A percentile compares a stretch with the other conserved stretches of the same genome.
phyloP scores from a whole-genome alignment of 768 basidiomycete genomes.

The Suillus ampliporus region DNA sequence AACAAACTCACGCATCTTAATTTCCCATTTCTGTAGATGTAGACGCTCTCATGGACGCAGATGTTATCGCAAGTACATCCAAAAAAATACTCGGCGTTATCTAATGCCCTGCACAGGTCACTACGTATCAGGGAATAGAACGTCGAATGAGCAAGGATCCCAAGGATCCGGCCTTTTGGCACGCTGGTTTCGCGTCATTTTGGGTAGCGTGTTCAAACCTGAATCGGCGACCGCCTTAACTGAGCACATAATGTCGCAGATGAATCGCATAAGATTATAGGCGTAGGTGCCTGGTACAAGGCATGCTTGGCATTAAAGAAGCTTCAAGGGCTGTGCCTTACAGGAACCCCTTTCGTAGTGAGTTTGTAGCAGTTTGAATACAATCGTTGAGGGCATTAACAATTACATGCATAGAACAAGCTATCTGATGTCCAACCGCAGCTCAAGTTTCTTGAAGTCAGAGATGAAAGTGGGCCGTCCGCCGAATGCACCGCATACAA shows the following conservation, averaged over 20 bases:
- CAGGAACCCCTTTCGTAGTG: neutral
- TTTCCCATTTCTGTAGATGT: neutral
- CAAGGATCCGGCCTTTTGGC: neutral
- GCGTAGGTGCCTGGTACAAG: neutral
- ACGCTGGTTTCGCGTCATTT: neutral
- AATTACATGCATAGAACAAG: neutral
- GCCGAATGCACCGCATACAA: neutral
- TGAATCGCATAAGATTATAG: neutral
- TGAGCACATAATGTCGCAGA: neutral
- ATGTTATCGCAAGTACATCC: constrained; percentile 1
- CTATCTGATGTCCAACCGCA: neutral
- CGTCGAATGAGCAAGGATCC: constrained; percentile 2
- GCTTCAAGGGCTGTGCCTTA: constrained; percentile 1
- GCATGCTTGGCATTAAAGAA: neutral
- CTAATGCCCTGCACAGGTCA: neutral
- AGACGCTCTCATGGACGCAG: neutral
- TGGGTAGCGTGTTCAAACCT: neutral
- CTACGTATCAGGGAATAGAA: neutral
- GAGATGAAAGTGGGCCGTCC: neutral
- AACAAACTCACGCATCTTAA: neutral
- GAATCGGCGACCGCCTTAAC: neutral
- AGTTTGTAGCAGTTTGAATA: neutral
- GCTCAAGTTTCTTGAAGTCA: constrained; percentile 2
- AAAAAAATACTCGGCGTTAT: neutral
- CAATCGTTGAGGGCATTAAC: neutral